phyloP scores from a whole-genome alignment of 345 rosid species.

The Corchorus olitorius region DNA sequence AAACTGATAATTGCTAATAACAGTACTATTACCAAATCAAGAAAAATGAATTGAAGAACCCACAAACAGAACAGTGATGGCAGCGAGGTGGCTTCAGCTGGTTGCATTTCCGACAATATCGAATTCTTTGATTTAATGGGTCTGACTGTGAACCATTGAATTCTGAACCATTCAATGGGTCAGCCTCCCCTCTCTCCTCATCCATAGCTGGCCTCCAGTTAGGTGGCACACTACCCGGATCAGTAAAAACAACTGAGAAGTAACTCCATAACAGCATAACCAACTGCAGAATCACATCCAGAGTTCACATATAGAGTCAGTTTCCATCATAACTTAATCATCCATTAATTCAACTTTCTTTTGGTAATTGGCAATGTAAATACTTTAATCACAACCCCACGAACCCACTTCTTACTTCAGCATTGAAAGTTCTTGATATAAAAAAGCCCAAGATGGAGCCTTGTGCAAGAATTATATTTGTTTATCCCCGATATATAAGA shows the following conservation, averaged over 20 bases:
- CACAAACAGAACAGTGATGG: conserved; percentile 97
- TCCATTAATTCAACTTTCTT: conserved; percentile 1
- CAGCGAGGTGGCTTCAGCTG: conserved; percentile 94
- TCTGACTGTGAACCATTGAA: conserved; percentile 58
- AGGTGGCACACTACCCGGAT: conserved; percentile 91
- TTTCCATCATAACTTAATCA: background rate
- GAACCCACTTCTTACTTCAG: background rate
- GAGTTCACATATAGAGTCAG: conserved; percentile 20
- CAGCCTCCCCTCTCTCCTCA: conserved; percentile 85
- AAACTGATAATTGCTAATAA: conserved; percentile 20
- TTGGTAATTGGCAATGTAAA: background rate
- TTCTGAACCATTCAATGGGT: conserved; percentile 66
- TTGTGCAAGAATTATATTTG: background rate
- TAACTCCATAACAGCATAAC: conserved; percentile 95
- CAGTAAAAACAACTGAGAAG: conserved; percentile 91
- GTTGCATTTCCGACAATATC: conserved; percentile 89
- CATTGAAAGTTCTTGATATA: background rate
- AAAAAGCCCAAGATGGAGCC: background rate
- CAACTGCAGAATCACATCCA: conserved; percentile 54
- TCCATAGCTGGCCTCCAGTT: conserved; percentile 80
- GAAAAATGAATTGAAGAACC: conserved; percentile 30
- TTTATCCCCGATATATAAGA: background rate
- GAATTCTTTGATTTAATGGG: conserved; percentile 55
- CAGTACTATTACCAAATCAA: conserved; percentile 2
- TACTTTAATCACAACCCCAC: background rate